Base-by-base conservation (phyloP, 1,139 yeast genomes). In the Geotrichum bryndzae region DNA sequence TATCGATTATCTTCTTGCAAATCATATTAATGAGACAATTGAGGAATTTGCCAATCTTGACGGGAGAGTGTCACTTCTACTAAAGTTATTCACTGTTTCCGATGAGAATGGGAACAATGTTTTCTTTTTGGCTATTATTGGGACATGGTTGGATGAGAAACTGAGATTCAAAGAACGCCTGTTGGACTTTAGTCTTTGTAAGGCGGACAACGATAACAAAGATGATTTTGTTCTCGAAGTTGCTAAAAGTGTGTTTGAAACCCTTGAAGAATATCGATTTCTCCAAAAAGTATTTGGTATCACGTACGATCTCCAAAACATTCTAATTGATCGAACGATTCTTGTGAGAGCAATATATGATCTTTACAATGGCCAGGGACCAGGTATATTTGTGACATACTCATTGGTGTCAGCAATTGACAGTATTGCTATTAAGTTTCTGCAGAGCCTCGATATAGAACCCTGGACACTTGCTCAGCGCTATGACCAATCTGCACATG, bases 101-200 rank as follows among this genome's bases (percentile, higher is more conserved):
- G 48, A 41, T 41, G 48, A 41, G 22, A 41, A 41, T 41, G 48
- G 48, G 8, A 54, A 48, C 3, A 27, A 31, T 7, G 25, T 56
- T n/a, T n/a, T 31, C 7, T 56, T 56, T 18, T 18, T 56, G 38
- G 45, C 41, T 7, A 51, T 56, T 6, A 35, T 56, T 41, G 59
- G 25, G 11, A 54, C 52, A n/a, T 56, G 59, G 59, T 51, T 56
- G 8, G 59, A 56, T 33, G 33, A 35, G 4, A 10, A 15, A n/a
- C 41, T 56, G 55, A 23, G 38, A 2, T 51, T 51, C 13, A 48
- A 51, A 5, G 59, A 35, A n/a, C 46, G 51, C 2, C 38, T 56
- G 27, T 54, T 56, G 13, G 59, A 56, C 38, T 51, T 41, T 7
- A 41, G 18, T n/a, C 48, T 41, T 41, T 41, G 48, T 18, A 41